phyloP scores from a whole-genome alignment of 148 eudicot species.

The Persicaria tinctoria region DNA sequence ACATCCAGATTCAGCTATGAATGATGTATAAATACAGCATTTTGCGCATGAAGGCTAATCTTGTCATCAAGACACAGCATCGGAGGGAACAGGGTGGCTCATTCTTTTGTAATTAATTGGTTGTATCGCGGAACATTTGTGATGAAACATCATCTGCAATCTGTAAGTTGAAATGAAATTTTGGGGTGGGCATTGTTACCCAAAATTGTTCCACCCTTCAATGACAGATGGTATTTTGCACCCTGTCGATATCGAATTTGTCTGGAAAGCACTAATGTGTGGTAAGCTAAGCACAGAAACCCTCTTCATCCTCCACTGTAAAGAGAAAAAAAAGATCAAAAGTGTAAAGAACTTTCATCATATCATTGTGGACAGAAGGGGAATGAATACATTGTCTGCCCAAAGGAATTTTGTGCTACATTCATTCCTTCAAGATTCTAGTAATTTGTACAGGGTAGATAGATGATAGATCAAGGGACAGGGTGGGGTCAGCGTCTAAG shows the following conservation, averaged over 20 bases:
- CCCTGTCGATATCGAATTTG: neutral
- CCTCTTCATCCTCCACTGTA: no score
- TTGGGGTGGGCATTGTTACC: neutral
- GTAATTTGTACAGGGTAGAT: neutral
- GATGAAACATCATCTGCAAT: neutral
- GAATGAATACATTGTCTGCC: no score
- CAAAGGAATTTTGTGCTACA: neutral
- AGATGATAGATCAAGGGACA: neutral
- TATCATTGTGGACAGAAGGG: neutral
- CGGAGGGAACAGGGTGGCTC: neutral
- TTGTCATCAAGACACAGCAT: neutral
- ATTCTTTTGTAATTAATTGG: neutral
- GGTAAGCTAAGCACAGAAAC: neutral
- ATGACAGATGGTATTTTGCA: no score
- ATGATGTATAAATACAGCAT: neutral
- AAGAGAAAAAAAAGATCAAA: neutral
- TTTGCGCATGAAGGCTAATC: neutral
- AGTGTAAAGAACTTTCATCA: neutral
- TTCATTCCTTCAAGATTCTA: neutral
- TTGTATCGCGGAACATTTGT: neutral
- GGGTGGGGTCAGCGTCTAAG: neutral
- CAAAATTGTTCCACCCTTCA: no score
- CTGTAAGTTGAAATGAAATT: neutral
- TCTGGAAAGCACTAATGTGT: neutral
- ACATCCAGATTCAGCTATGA: constrained; percentile 57